A percentile compares a stretch with the other conserved stretches of the same genome.
These are phyloP conservation scores for Macroventuria anomochaeta DNA, from an alignment of 2,329 filamentous ascomycete species.

Conservation along the genomic window DNA sequence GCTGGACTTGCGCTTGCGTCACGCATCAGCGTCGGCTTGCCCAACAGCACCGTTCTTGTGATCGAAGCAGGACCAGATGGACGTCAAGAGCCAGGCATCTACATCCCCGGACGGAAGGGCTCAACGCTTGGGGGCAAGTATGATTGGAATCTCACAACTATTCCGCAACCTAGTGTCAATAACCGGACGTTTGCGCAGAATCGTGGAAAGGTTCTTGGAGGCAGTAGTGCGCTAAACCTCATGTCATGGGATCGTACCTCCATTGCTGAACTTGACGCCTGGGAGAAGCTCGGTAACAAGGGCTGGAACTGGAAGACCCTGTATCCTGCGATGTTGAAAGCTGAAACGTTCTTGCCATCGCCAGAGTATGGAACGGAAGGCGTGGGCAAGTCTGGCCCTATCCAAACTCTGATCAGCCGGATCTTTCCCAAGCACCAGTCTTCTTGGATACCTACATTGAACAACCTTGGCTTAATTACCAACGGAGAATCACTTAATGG, in stretches of 20 bases:
- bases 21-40: constrained; percentile 43
- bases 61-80: constrained; percentile 41
- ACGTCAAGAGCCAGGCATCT: constrained; percentile 35
- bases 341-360: constrained; percentile 39
- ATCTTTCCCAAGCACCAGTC: constrained; percentile 53
- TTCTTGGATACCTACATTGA: constrained; percentile 56
- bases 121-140: constrained; percentile 37
- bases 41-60: constrained; percentile 30
- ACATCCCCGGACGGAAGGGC: constrained; percentile 36
- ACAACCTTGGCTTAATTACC: constrained; percentile 52
- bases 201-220: constrained; percentile 58
- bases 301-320: constrained; percentile 44
- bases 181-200: constrained; percentile 52
- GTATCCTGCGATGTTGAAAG: constrained; percentile 42
- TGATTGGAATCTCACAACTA: constrained; percentile 54
- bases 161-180: constrained; percentile 50
- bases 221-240: constrained; percentile 55
- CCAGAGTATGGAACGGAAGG: constrained; percentile 36
- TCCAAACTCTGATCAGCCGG: constrained; percentile 51
- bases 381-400: constrained; percentile 40
- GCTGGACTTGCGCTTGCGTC: constrained; percentile 41
- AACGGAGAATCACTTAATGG: constrained; percentile 59
- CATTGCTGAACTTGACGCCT: constrained; percentile 40
- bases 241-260: constrained; percentile 44
- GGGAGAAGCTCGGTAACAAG: constrained; percentile 41